Evolutionary conservation across 208 protist species (phyloP).

Genomic region (Trichomonas vaginalis): DNA sequence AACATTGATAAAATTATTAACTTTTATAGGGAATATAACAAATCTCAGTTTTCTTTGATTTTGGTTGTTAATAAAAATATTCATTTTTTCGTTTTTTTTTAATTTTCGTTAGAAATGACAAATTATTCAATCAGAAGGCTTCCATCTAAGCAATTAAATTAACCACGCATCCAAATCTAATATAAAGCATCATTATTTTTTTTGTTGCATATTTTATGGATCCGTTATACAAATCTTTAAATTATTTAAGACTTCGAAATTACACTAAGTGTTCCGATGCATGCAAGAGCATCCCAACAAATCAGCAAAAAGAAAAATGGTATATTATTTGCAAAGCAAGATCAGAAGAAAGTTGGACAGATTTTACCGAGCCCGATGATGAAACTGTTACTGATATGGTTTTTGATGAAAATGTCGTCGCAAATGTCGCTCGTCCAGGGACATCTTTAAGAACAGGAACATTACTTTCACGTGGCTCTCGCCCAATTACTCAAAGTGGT

Average conservation of each 20-base stretch:
- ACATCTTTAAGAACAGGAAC: conserved; percentile 4
- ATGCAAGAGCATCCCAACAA: not conserved
- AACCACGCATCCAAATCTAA: too few relatives aligned
- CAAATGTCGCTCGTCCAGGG: not conserved
- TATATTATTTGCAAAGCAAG: not conserved
- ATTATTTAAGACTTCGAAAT: not conserved
- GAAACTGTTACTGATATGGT: not conserved
- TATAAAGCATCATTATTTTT: too few relatives aligned
- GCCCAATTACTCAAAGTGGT: not conserved
- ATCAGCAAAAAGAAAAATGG: conserved; percentile 17
- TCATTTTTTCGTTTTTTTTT: too few relatives aligned
- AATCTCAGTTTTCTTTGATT: too few relatives aligned
- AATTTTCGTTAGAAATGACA: too few relatives aligned
- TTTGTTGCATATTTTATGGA: too few relatives aligned
- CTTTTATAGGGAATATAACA: too few relatives aligned
- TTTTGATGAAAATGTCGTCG: not conserved
- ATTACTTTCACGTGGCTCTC: not conserved
- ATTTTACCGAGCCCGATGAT: conserved; percentile 9
- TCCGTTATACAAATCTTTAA: not conserved
- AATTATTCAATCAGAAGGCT: too few relatives aligned
- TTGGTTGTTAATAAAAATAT: too few relatives aligned
- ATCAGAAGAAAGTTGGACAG: conserved; percentile 14
- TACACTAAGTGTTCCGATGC: not conserved
- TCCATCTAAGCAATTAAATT: too few relatives aligned
- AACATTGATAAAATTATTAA: too few relatives aligned